Base-by-base conservation (phyloP, 139 green algal species). In the Chlorella sp. region DNA sequence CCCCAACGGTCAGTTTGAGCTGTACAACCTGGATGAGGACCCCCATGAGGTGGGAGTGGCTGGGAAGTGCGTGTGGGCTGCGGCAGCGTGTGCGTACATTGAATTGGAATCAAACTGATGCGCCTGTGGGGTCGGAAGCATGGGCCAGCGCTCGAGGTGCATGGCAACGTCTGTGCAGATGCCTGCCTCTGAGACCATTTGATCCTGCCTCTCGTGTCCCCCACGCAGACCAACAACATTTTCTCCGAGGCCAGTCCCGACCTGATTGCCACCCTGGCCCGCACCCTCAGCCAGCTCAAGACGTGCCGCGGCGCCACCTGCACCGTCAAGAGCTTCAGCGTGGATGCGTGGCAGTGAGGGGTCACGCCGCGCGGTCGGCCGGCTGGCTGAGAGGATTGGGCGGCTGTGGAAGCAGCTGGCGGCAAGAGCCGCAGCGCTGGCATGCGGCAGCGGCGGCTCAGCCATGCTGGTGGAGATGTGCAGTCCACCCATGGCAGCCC, bases 21-120 rank as follows among this genome's bases (percentile, higher is more conserved):
- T 74, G 68, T 74, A 74, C 36, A 34, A 74, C 32, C 13, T 74
- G 18, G 68, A 74, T 18, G 39, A 74, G 16, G 68, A 74, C 36
- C 68, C 68, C 3, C 68, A 74, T 47, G 68, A 74, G 68, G 36
- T 47, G 34, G 39, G 68, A 11, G 7, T 7, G 7, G 7, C 7
- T 32, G 25, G 7, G 62, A 15, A 6, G 13, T 13, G 4, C 7
- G 3, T 25, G 7, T 9, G 7, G n/a, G n/a, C n/a, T n/a, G n/a
- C n/a, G n/a, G n/a, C n/a, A n/a, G n/a, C n/a, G n/a, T n/a, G n/a
- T n/a, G n/a, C n/a, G n/a, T n/a, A n/a, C n/a, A n/a, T n/a, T n/a
- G n/a, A n/a, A n/a, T n/a, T n/a, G n/a, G n/a, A n/a, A n/a, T n/a
- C n/a, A n/a, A n/a, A n/a, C n/a, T n/a, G n/a, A n/a, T n/a, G n/a